phyloP scores from a whole-genome alignment of 2,329 filamentous ascomycete species.

The Paradendryphiella salina region DNA sequence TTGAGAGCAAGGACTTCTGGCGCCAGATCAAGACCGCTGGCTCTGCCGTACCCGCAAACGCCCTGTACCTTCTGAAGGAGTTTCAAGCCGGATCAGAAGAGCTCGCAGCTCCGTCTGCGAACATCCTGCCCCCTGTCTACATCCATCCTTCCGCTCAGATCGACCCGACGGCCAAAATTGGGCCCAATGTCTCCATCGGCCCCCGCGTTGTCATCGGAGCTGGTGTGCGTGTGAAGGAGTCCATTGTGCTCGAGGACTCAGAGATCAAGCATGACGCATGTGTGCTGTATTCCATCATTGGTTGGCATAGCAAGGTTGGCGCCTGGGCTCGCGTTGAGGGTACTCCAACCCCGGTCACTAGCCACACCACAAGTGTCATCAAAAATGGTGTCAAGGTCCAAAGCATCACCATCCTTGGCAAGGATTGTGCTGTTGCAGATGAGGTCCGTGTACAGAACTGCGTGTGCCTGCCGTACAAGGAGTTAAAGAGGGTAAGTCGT shows the following conservation, averaged over 20 bases:
- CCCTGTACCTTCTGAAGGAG: constrained; percentile 92
- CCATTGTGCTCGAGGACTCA: constrained; percentile 90
- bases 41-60: constrained; percentile 94
- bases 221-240: constrained; percentile 90
- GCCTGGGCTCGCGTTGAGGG: constrained; percentile 99
- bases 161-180: constrained; percentile 93
- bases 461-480: constrained; percentile 95
- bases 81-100: constrained; percentile 81
- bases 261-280: constrained; percentile 98
- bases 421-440: constrained; percentile 91
- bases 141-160: constrained; percentile 91
- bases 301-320: constrained; percentile 93
- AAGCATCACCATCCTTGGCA: constrained; percentile 95
- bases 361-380: constrained; percentile 90
- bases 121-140: constrained; percentile 89
- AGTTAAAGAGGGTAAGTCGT: constrained; percentile 85
- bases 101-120: constrained; percentile 79
- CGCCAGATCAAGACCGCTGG: constrained; percentile 99
- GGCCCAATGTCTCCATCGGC: constrained; percentile 94
- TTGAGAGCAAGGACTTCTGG: constrained; percentile 99
- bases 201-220: constrained; percentile 83
- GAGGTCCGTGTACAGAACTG: constrained; percentile 98
- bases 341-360: constrained; percentile 82
- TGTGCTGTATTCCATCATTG: constrained; percentile 92
- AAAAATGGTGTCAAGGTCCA: constrained; percentile 99